phyloP scores from a whole-genome alignment of 805 yeast genomes.

The Yamadazyma nakazawae region DNA sequence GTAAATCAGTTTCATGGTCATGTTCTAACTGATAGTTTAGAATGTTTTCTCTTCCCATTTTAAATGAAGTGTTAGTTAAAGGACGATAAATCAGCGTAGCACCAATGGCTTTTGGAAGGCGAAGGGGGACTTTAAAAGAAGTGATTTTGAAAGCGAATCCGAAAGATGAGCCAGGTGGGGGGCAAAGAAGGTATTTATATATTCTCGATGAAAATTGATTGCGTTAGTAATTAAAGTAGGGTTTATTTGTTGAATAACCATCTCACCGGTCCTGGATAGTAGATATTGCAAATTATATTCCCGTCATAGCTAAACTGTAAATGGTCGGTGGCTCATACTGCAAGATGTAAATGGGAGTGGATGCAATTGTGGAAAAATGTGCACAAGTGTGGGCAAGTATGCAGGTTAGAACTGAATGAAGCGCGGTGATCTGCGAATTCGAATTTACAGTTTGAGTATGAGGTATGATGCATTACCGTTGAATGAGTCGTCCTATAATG shows the following conservation, averaged over 20 bases:
- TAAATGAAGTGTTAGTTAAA: constrained; percentile 4
- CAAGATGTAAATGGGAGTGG: not conserved
- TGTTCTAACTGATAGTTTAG: constrained; percentile 38
- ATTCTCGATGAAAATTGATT: not conserved
- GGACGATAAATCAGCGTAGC: not conserved
- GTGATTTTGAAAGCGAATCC: not conserved
- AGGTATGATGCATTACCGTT: not conserved
- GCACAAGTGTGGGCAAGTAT: not conserved
- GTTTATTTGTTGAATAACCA: constrained; percentile 1
- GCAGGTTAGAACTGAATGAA: not conserved
- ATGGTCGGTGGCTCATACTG: not conserved
- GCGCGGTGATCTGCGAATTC: not conserved
- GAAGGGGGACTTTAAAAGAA: not conserved
- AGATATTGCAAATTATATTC: not conserved
- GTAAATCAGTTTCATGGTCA: constrained; percentile 35
- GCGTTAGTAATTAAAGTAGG: not conserved
- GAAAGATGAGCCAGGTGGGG: not conserved
- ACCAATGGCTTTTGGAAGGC: not conserved
- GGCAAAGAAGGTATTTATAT: not conserved
- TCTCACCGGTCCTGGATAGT: not conserved
- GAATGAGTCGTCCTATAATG: not conserved
- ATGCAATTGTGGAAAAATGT: too few species aligned
- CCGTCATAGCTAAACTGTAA: constrained; percentile 3
- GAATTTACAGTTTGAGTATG: constrained; percentile 3
- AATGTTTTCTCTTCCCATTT: constrained; percentile 43